Conservation (phyloP, 129 eudicot genomes). For the Smallanthus sonchifolius region DNA sequence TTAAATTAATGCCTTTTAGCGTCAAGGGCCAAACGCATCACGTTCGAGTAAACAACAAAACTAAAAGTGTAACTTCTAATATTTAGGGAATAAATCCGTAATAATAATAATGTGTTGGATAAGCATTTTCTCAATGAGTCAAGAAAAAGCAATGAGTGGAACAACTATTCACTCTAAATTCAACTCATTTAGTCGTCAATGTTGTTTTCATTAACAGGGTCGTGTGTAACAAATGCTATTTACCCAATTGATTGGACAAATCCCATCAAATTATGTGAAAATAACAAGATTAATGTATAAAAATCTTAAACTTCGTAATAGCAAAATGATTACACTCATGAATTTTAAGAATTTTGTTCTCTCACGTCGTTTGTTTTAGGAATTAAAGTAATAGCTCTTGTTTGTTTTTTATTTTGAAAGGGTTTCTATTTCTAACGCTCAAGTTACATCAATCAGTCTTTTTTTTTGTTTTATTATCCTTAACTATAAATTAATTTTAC, state of each 20-base stretch:
- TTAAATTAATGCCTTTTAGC: too few species aligned
- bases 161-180: background rate
- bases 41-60: too few species aligned
- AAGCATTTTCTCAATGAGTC: background rate
- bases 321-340: background rate
- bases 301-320: background rate
- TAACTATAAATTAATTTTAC: too few species aligned
- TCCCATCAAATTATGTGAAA: background rate
- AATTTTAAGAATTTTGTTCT: background rate
- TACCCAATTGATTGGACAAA: background rate
- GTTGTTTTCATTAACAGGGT: conserved; percentile 5
- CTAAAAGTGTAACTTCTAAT: too few species aligned
- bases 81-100: too few species aligned
- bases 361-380: background rate
- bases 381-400: too few species aligned
- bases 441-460: too few species aligned
- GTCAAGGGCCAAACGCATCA: too few species aligned
- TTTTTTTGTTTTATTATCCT: background rate
- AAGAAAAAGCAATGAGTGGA: background rate
- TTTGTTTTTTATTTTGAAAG: too few species aligned
- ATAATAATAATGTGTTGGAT: background rate
- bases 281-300: background rate
- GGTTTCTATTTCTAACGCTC: too few species aligned
- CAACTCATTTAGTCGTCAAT: background rate
- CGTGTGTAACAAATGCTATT: background rate